phyloP scores from a whole-genome alignment of 139 green algal species.

The Zygnema circumcarinatum region DNA sequence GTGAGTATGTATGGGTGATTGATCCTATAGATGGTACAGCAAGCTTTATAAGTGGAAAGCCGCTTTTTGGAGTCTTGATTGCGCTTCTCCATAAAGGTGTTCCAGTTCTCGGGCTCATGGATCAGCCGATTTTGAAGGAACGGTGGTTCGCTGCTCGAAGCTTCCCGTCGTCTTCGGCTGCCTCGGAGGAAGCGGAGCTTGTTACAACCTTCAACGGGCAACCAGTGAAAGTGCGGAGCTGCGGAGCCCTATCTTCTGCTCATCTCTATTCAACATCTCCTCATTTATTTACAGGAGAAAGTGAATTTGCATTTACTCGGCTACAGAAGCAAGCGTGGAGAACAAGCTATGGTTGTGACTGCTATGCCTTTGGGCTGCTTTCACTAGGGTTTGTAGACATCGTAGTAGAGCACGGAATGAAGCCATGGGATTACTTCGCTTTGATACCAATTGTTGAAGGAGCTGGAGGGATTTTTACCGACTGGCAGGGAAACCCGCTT shows the following conservation, averaged over 20 bases:
- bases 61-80: constrained; percentile 95
- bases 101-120: constrained; percentile 90
- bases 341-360: constrained; percentile 91
- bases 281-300: constrained; percentile 84
- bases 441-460: constrained; percentile 93
- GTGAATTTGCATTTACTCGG: constrained; percentile 47
- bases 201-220: constrained; percentile 86
- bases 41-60: constrained; percentile 99
- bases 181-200: not conserved
- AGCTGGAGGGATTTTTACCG: constrained; percentile 89
- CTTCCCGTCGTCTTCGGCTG: no score
- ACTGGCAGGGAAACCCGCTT: constrained; percentile 85
- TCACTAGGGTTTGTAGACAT: constrained; percentile 84
- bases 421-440: constrained; percentile 97
- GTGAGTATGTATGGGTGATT: constrained; percentile 89
- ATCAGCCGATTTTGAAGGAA: constrained; percentile 91
- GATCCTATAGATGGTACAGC: constrained; percentile 99
- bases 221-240: constrained; percentile 66
- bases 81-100: constrained; percentile 84
- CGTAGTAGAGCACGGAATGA: constrained; percentile 93
- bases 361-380: constrained; percentile 97
- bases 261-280: constrained; percentile 86
- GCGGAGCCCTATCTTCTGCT: constrained; percentile 17
- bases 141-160: constrained; percentile 90
- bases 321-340: constrained; percentile 25